These are phyloP conservation scores for Pseudocercospora fuligena DNA, from an alignment of 2,329 filamentous ascomycete species.

Conservation along the genomic window DNA sequence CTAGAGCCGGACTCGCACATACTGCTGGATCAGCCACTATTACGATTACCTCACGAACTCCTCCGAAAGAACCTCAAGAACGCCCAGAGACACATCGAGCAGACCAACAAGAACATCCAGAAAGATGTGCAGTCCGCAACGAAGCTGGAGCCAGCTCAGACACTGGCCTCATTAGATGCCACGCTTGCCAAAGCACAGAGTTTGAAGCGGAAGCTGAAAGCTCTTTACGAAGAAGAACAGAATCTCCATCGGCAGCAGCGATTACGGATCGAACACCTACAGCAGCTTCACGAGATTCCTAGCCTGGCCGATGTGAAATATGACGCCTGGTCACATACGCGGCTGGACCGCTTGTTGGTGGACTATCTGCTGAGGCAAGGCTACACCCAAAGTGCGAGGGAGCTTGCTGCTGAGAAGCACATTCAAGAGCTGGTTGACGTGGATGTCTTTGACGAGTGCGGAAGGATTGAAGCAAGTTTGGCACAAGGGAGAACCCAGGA, in stretches of 20 bases:
- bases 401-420: constrained; percentile 73
- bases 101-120: constrained; percentile 67
- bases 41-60: constrained; percentile 90
- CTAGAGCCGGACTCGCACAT: constrained; percentile 77
- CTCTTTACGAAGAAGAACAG: constrained; percentile 78
- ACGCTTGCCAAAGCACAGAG: constrained; percentile 86
- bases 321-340: constrained; percentile 81
- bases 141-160: constrained; percentile 55
- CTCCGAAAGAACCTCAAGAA: constrained; percentile 93
- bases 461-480: constrained; percentile 75
- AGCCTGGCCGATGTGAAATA: constrained; percentile 91
- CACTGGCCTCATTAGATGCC: constrained; percentile 78
- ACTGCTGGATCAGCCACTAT: constrained; percentile 86
- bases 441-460: constrained; percentile 83
- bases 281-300: constrained; percentile 78
- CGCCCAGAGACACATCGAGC: constrained; percentile 76
- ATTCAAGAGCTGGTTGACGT: constrained; percentile 86
- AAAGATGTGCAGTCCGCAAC: constrained; percentile 59
- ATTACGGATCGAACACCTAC: constrained; percentile 78
- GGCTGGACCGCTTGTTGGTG: constrained; percentile 84
- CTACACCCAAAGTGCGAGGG: constrained; percentile 75
- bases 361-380: constrained; percentile 89
- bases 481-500: constrained; percentile 71
- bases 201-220: constrained; percentile 83
- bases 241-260: constrained; percentile 75